Base-by-base conservation (phyloP, 2,329 filamentous ascomycete species). In the Sarocladium oryzae region DNA sequence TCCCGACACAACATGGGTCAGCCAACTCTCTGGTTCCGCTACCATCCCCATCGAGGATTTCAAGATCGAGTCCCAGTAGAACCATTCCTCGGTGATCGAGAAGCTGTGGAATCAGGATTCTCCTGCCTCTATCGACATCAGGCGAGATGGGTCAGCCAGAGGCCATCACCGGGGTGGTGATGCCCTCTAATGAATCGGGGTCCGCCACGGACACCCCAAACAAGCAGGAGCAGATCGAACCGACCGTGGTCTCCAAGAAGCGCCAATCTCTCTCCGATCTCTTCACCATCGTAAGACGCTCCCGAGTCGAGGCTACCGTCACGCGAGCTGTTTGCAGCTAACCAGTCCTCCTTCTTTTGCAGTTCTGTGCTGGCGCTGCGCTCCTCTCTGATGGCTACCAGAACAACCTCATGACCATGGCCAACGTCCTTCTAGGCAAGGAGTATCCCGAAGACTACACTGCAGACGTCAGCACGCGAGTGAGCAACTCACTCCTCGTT, bases 401-500 rank as follows among this genome's bases (percentile, higher is more conserved):
- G 36, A 68, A 66, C 57, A 66, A 68, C 53, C 56, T 69, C 20
- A 69, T 68, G 62, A 64, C 62, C 40, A 64, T 64, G 62, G 56
- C 57, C 46, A 63, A 64, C 38, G 62, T 66, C 20, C 52, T 63
- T 18, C 62, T 64, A 52, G 61, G 58, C 43, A 57, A 62, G 49
- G 61, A 63, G 49, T 70, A 69, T 50, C 59, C 64, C 2, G 53
- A 58, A 10, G 58, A 68, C 35, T 70, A 69, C 51, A 43, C 40
- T 4, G 40, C 40, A 24, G 40, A 43, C n/a, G 40, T 43, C 7
- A 43, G 40, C 56, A 72, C 70, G 1, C 67, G 66, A 20, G 66
- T 72, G 4, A 70, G 66, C 16, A 72, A 71, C 52, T 59, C 69
- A 10, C 59, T 74, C 4, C 58, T 73, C 1, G 63, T 72, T 10